Conservation (phyloP, 2,329 filamentous ascomycete species). For the Leptographium galeiforme region DNA sequence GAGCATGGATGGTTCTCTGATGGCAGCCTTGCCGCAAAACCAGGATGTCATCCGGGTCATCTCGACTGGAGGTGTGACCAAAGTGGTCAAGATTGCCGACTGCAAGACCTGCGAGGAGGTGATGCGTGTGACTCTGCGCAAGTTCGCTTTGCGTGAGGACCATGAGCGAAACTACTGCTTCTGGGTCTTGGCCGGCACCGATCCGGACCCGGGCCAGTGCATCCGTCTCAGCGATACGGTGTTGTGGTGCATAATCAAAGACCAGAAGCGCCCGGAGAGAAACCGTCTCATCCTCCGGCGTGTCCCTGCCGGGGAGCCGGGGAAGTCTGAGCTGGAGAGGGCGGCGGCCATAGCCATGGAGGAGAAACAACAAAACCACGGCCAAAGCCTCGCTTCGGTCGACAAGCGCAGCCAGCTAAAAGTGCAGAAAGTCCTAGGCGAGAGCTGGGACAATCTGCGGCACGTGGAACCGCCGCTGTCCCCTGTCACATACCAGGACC, state of each 20-base stretch:
- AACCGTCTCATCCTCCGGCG: slow-evolving; percentile 83
- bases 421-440: slow-evolving; percentile 78
- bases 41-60: slow-evolving; percentile 89
- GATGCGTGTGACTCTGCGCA: slow-evolving; percentile 76
- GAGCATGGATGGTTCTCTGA: slow-evolving; percentile 74
- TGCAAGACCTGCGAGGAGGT: slow-evolving; percentile 89
- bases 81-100: slow-evolving; percentile 83
- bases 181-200: slow-evolving; percentile 76
- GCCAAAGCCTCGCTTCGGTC: slow-evolving; percentile 44
- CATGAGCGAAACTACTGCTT: slow-evolving; percentile 95
- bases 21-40: slow-evolving; percentile 71
- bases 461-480: slow-evolving; percentile 64
- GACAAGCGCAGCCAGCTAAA: slow-evolving; percentile 76
- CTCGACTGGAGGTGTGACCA: slow-evolving; percentile 79
- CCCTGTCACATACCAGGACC: slow-evolving; percentile 58
- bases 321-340: slow-evolving; percentile 70
- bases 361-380: slow-evolving; percentile 64
- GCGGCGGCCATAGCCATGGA: slow-evolving; percentile 83
- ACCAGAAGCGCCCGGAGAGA: slow-evolving; percentile 70
- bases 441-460: slow-evolving; percentile 66
- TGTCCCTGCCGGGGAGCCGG: slow-evolving; percentile 84
- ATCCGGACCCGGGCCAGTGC: slow-evolving; percentile 69
- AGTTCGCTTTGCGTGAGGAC: slow-evolving; percentile 77
- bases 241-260: slow-evolving; percentile 80
- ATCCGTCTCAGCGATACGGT: slow-evolving; percentile 76